Conservation (phyloP, 352 stramenopile genomes). For the Thalassiosira pacifica region DNA sequence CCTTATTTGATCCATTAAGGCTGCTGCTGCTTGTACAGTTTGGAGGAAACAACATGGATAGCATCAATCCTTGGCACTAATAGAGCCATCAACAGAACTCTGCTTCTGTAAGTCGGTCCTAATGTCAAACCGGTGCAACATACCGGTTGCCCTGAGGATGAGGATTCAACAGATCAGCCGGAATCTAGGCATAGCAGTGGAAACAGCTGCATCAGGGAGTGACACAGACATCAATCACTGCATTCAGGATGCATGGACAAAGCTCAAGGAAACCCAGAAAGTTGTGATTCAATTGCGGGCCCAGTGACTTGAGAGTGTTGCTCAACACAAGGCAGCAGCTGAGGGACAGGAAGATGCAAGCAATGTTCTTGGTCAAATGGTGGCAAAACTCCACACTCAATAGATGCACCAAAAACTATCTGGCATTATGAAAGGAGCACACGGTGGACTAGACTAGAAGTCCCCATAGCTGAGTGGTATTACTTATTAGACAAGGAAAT, state of each 20-base stretch:
- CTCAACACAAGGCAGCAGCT: not conserved
- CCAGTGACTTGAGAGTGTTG: not conserved
- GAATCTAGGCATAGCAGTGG: no score
- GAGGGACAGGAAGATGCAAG: not conserved
- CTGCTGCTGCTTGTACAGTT: no score
- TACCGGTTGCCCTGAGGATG: not conserved
- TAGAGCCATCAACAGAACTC: not conserved
- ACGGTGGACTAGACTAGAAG: not conserved
- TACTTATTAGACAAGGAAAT: not conserved
- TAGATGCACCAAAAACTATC: constrained; percentile 10
- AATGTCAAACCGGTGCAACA: not conserved
- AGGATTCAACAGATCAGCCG: no score
- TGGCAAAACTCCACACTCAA: not conserved
- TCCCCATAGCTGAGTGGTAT: not conserved
- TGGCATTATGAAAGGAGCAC: not conserved
- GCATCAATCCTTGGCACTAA: not conserved
- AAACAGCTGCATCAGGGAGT: no score
- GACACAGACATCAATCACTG: no score
- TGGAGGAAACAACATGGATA: constrained; percentile 1
- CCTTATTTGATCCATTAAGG: no score
- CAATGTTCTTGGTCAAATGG: not conserved
- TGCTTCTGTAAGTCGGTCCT: not conserved
- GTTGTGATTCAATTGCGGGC: not conserved
- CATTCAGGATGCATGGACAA: not conserved
- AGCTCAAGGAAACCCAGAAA: not conserved